Evolutionary conservation across 345 rosid species (phyloP), one percentile per base, ranked within the genome.

Genomic region (Rhodamnia rubescens): DNA sequence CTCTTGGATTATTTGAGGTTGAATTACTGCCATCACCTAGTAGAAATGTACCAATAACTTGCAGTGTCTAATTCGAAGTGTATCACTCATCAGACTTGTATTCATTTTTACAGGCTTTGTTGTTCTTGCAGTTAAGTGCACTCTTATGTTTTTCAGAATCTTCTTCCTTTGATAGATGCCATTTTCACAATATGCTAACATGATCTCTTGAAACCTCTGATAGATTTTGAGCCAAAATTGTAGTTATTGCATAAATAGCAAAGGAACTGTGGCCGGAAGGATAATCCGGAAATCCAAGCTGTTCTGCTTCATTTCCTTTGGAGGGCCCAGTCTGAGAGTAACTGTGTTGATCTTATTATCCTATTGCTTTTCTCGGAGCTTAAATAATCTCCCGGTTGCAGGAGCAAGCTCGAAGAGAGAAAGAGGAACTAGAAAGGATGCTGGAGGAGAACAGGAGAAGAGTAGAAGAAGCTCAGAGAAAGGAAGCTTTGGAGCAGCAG

Each of bases 401-500:
- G 97, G 99, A 94, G 86, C 89, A 88, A 89, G 96, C 90, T 36
- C 91, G 89, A 58, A 94, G 80, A 83, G 96, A 94, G 89, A 94
- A 86, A 90, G 98, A 97, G 87, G 95, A 92, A 89, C 88, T 90
- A 84, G 98, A 96, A 83, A 96, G 84, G 90, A 91, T 95, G 91
- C 93, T 92, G 5, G 98, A 95, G 86, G 98, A 95, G 92, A 94
- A 94, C 85, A 88, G 88, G 49, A 93, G 91, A 91, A 93, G 84
- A 92, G 92, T 91, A 69, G 95, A 95, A 93, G 99, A 97, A 89
- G 54, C 95, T 87, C 98, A 96, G 85, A 94, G 93, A 84, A 93
- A 88, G 90, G 99, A 94, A 87, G 99, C 99, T 54, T 85, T 94
- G 87, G 99, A 94, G 86, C 96, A 92, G 91, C 98, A 95, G 83